Conservation (phyloP, 257 asterid genomes). For the Solanum chmielewskii region DNA sequence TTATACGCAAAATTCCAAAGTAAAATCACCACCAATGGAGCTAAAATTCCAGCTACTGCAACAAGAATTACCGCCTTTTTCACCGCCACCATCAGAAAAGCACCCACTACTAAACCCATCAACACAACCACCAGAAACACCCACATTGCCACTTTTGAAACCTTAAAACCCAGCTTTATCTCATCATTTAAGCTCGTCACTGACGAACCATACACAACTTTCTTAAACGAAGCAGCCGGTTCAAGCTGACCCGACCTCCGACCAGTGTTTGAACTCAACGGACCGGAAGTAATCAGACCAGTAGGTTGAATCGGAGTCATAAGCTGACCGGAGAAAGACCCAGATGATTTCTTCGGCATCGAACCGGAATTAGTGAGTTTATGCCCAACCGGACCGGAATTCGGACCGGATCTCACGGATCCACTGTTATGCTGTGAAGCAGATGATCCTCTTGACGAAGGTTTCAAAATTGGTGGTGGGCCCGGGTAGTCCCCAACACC, state of each 20-base stretch:
- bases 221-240: slow-evolving; percentile 33
- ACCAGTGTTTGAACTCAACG: slow-evolving; percentile 31
- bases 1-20: slow-evolving; percentile 57
- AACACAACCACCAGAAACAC: slow-evolving; percentile 54
- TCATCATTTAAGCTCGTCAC: slow-evolving; percentile 49
- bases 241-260: slow-evolving; percentile 62
- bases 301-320: slow-evolving; percentile 84
- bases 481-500: slow-evolving; percentile 59
- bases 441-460: slow-evolving; percentile 48
- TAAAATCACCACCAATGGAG: slow-evolving; percentile 22
- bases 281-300: slow-evolving; percentile 60
- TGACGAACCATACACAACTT: slow-evolving; percentile 44
- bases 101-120: slow-evolving; percentile 85
- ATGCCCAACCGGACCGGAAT: slow-evolving; percentile 48
- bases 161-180: slow-evolving; percentile 54
- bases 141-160: slow-evolving; percentile 87
- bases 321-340: slow-evolving; percentile 75
- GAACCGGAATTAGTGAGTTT: slow-evolving; percentile 55
- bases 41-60: slow-evolving; percentile 45
- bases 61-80: slow-evolving; percentile 59
- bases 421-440: slow-evolving; percentile 58
- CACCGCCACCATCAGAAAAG: slow-evolving; percentile 67
- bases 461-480: slow-evolving; percentile 15
- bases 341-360: slow-evolving; percentile 49
- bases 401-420: slow-evolving; percentile 81